phyloP scores from a whole-genome alignment of 2,329 filamentous ascomycete genomes.

The Aquanectria penicillioides region DNA sequence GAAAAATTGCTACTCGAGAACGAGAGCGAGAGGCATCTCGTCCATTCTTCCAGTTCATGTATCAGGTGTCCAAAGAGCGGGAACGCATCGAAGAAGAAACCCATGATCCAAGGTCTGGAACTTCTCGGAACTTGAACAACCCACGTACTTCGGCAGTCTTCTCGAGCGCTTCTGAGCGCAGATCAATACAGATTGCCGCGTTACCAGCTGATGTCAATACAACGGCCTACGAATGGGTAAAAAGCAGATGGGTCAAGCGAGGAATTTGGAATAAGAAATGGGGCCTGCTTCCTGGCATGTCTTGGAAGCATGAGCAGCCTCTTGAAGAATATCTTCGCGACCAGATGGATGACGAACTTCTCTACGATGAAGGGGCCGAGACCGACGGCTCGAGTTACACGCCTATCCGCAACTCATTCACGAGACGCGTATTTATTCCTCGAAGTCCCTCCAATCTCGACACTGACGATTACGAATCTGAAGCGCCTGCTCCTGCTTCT shows the following conservation, averaged over 20 bases:
- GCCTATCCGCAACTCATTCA: too few relatives aligned
- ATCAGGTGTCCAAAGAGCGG: conserved; percentile 2
- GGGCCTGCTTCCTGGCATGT: neutral
- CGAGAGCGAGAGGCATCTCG: conserved; percentile 1
- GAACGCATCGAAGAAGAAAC: neutral
- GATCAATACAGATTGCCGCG: too few relatives aligned
- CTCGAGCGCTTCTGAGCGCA: too few relatives aligned
- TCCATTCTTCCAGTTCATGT: neutral
- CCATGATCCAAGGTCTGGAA: neutral
- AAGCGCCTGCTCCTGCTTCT: too few relatives aligned
- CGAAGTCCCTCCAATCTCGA: too few relatives aligned
- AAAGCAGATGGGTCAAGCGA: neutral
- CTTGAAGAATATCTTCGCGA: neutral
- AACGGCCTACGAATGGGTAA: neutral
- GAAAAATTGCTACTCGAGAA: neutral
- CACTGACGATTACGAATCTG: too few relatives aligned
- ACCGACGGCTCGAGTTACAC: too few relatives aligned
- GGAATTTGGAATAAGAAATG: neutral
- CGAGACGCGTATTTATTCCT: too few relatives aligned
- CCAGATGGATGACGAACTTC: neutral
- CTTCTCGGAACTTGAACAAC: neutral
- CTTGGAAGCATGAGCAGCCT: neutral
- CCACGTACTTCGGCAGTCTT: neutral
- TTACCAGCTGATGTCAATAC: neutral
- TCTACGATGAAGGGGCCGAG: too few relatives aligned